Base-by-base conservation (phyloP, 148 eudicot species). In the Cornus florida region DNA sequence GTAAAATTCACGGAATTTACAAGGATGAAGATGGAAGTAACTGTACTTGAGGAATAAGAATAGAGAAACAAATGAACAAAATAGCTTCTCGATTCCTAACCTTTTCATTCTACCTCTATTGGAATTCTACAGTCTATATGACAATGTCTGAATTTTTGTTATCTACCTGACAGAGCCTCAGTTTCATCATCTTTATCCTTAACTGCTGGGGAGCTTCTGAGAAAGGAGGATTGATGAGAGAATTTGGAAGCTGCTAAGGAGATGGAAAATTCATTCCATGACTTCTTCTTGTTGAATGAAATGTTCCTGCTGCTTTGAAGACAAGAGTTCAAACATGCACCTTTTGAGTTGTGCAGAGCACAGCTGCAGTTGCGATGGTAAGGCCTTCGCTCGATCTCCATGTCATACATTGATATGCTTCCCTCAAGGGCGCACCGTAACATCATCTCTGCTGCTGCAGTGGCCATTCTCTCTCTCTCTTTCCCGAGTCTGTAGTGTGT, bases 321-420 rank as follows among this genome's bases (percentile, higher is more conserved):
- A 35, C 71, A 41, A 53, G 79, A 2, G 8, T 3, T 24, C 9
- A 84, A 71, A 14, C 67, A 32, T 56, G 75, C 43, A 70, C 67
- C 79, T 72, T 82, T 85, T 19, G 66, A 59, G n/a, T 75, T 75
- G 70, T 87, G 90, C 75, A 90, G 76, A n/a, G 92, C 86, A 57
- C 89, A 86, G 11, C 76, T 68, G 65, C 90, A 87, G 73, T 87
- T 83, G 8, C 76, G 83, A 70, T 87, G 86, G 78, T 87, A 90
- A 0, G 92, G 92, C 6, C 85, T 82, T 4, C 82, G 79, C 43
- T 84, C 82, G 22, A 83, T 78, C 28, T 83, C 83, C 39, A 33
- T n/a, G 69, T 84, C 81, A 69, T 73, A 41, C 66, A 83, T 74
- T 16, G 89, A 84, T 69, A 90, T 80, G 78, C 88, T 82, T 41